Evolutionary conservation across 192 early-diverging fungal species (phyloP).

Genomic region (Coemansia asiatica): DNA sequence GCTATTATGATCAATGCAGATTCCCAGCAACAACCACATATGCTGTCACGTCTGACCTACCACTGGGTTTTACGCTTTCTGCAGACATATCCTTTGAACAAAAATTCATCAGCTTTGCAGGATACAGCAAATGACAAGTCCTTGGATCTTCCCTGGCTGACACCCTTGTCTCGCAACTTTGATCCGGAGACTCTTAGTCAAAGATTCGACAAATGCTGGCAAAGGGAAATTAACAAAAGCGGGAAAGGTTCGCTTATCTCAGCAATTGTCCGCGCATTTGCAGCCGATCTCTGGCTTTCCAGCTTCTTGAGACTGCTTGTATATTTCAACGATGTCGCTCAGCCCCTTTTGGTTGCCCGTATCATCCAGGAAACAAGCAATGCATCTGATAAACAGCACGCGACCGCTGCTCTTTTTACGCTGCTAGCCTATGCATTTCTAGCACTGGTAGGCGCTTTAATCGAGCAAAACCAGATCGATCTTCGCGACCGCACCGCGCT

Average conservation of each 20-base stretch:
- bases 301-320: slow-evolving; percentile 30
- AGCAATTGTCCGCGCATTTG: slow-evolving; percentile 21
- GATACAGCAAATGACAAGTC: too few relatives aligned
- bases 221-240: neutral
- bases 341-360: slow-evolving; percentile 24
- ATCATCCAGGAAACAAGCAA: slow-evolving; percentile 21
- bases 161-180: slow-evolving; percentile 4
- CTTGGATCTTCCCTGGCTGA: neutral
- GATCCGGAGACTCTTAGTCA: neutral
- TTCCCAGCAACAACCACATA: neutral
- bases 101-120: too few relatives aligned
- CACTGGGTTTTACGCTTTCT: slow-evolving; percentile 33
- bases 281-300: slow-evolving; percentile 13
- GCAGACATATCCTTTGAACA: neutral
- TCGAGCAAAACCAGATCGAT: slow-evolving; percentile 51
- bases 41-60: slow-evolving; percentile 34
- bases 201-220: slow-evolving; percentile 18
- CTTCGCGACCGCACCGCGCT: slow-evolving; percentile 22
- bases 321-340: slow-evolving; percentile 11
- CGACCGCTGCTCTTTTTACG: neutral
- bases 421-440: slow-evolving; percentile 7
- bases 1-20: neutral
- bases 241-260: slow-evolving; percentile 9
- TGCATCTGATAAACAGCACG: neutral
- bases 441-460: neutral